phyloP scores from a whole-genome alignment of 306 rosid species.

The Oemleria cerasiformis region DNA sequence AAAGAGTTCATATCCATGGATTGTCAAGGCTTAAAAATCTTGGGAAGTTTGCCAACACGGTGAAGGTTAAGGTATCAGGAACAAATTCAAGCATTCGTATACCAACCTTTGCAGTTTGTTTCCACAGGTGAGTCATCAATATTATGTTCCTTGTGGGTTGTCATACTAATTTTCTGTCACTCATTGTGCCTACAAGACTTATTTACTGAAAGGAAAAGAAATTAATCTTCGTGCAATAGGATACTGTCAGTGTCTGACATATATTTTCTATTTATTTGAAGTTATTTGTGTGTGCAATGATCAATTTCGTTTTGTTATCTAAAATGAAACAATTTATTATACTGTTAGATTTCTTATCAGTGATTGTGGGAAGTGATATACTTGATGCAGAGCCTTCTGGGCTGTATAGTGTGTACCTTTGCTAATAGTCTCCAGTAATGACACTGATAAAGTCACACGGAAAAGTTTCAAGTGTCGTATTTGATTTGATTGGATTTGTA shows the following conservation, averaged over 20 bases:
- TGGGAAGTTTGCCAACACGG: conserved; percentile 52
- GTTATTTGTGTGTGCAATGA: conserved; percentile 8
- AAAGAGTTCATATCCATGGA: conserved; percentile 67
- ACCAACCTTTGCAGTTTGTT: conserved; percentile 64
- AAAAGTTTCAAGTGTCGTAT: neutral
- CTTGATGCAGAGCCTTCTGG: neutral
- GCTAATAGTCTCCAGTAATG: neutral
- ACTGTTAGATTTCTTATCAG: neutral
- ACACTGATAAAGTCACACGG: neutral
- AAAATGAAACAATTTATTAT: neutral
- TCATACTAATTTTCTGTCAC: neutral
- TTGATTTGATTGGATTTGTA: neutral
- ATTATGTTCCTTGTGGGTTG: neutral
- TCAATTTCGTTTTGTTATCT: neutral
- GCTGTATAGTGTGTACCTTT: neutral
- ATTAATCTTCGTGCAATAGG: neutral
- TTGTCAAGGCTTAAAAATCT: conserved; percentile 61
- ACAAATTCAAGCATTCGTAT: conserved; percentile 32
- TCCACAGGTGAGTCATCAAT: conserved; percentile 65
- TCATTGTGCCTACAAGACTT: neutral
- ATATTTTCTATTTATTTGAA: neutral
- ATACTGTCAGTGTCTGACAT: neutral
- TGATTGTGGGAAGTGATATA: conserved; percentile 1
- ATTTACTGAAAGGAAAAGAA: conserved; percentile 3
- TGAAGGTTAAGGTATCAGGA: conserved; percentile 60